phyloP scores from a whole-genome alignment of 805 yeast species.

The Saturnispora besseyi region DNA sequence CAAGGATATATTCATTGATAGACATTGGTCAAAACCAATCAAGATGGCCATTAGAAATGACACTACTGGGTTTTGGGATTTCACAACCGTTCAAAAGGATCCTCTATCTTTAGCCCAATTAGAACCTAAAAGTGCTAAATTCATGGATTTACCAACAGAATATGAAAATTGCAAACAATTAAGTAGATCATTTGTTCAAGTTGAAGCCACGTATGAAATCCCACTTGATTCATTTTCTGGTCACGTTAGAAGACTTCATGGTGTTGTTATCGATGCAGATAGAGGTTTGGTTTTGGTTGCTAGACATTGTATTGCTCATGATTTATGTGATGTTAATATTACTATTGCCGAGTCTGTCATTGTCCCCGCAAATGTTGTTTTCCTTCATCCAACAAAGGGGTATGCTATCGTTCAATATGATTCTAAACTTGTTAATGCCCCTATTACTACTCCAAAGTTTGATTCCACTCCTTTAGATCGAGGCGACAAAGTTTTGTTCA shows the following conservation, averaged over 20 bases:
- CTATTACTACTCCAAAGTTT: constrained; percentile 59
- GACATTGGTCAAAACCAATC: constrained; percentile 77
- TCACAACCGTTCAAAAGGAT: constrained; percentile 43
- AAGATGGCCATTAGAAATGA: constrained; percentile 57
- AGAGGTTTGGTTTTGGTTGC: constrained; percentile 76
- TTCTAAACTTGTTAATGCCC: constrained; percentile 62
- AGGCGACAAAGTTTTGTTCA: constrained; percentile 69
- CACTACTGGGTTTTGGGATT: constrained; percentile 49
- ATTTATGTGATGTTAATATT: constrained; percentile 61
- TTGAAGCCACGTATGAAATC: constrained; percentile 54
- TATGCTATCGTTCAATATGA: constrained; percentile 80
- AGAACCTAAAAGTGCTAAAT: constrained; percentile 56
- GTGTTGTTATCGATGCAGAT: constrained; percentile 72
- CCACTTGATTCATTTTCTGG: constrained; percentile 70
- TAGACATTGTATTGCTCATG: constrained; percentile 75
- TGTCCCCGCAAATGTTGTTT: constrained; percentile 71
- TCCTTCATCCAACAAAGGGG: constrained; percentile 80
- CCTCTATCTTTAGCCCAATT: constrained; percentile 48
- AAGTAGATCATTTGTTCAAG: constrained; percentile 63
- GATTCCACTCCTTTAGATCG: constrained; percentile 48
- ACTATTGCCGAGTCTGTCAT: constrained; percentile 81
- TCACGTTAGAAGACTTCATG: constrained; percentile 55
- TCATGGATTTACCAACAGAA: constrained; percentile 58
- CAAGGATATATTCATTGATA: constrained; percentile 61
- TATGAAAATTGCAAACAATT: constrained; percentile 45